Evolutionary conservation across 2,329 filamentous ascomycete species (phyloP), one percentile per base, ranked within the genome.

Genomic region (Elsinoe fawcettii): DNA sequence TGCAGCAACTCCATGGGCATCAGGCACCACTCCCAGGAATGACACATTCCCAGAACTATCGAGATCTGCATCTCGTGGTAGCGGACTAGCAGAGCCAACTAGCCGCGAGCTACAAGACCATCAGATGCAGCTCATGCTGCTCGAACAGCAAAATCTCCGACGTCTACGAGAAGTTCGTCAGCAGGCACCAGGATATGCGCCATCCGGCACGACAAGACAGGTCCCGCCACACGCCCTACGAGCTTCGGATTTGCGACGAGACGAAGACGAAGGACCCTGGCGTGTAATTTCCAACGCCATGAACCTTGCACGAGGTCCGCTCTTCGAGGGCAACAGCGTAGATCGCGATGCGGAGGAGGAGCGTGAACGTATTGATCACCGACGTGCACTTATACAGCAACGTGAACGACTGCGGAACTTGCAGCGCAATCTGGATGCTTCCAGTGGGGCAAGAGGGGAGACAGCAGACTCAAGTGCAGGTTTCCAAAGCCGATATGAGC

Each of bases 221-320:
- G 20, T 60, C 14, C 57, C 57, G 18, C 57, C 59, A 14, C 54
- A 60, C 34, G 59, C 59, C 27, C 44, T 55, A 2, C 47, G 57
- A 18, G 49, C 53, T 9, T 20, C 20, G 5, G 36, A 41, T 12
- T 5, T 27, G 16, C 23, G 37, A 20, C 54, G n/a, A 32, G 56
- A 37, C 7, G 57, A 60, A 1, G 60, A 72, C 34, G 73, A 76
- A 49, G 68, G 68, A 47, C 73, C 75, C 8, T 77, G 75, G 75
- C 73, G 72, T 43, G 75, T 72, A 3, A 77, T 77, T 44, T 72
- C 77, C 63, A 73, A 74, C 37, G 74, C 74, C 34, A 71, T 77
- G 63, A 61, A 59, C 5, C 60, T 66, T n/a, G 68, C 70, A 9
- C 70, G 70, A 6, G 68, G 67, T 20, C 68, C 64, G 59, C 65